phyloP scores from a whole-genome alignment of 106 monocot genomes.

The Amphibolis antarctica region DNA sequence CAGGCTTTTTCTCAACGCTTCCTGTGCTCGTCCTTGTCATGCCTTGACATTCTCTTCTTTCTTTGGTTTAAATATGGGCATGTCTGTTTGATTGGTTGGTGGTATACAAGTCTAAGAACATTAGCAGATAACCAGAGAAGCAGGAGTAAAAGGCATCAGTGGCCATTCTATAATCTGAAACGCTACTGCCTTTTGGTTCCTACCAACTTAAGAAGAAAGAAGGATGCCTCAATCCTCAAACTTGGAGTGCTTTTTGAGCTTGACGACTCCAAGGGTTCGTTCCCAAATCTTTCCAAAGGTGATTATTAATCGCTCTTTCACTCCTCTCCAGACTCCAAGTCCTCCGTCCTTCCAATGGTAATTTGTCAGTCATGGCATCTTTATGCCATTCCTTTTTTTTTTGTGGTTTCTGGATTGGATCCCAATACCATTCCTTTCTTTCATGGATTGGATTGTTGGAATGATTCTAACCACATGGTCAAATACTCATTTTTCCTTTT shows the following conservation, averaged over 20 bases:
- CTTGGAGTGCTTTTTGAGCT: conserved; percentile 18
- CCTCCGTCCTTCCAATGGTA: background rate
- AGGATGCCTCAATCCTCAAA: conserved; percentile 15
- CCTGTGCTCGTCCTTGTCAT: background rate
- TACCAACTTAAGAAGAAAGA: background rate
- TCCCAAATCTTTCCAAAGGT: conserved; percentile 17
- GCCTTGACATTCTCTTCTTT: conserved; percentile 1
- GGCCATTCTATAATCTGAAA: background rate
- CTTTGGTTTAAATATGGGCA: background rate
- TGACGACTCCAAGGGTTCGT: conserved; percentile 22
- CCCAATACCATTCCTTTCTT: too few relatives aligned
- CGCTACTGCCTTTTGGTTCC: background rate
- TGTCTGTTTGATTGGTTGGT: background rate
- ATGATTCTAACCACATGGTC: background rate
- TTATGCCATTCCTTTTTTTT: background rate
- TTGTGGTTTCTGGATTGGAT: background rate
- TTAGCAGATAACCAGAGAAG: background rate
- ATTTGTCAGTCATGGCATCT: too few relatives aligned
- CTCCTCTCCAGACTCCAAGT: background rate
- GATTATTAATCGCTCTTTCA: background rate
- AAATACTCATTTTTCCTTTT: background rate
- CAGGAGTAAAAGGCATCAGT: background rate
- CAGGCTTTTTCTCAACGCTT: background rate
- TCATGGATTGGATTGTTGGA: too few relatives aligned
- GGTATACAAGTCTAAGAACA: background rate